A percentile compares a stretch with the other conserved stretches of the same genome.
These are phyloP conservation scores for Berberis vulgaris DNA, from an alignment of 164 flowering plant species.

Conservation along the genomic window DNA sequence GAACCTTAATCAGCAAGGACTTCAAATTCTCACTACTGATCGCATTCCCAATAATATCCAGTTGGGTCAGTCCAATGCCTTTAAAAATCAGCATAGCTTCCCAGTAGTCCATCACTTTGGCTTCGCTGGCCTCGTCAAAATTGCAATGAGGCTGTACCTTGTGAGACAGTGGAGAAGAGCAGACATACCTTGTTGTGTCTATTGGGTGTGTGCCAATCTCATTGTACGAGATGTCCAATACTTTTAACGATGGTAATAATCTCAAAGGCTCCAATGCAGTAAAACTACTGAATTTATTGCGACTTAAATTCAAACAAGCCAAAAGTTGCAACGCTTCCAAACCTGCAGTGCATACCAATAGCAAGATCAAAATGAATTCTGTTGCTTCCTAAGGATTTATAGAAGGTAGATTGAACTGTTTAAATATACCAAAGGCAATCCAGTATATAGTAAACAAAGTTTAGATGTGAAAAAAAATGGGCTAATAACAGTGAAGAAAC, in stretches of 20 bases:
- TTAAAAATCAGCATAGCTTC: conserved; percentile 50
- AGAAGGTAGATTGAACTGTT: too few species aligned
- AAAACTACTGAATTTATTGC: conserved; percentile 61
- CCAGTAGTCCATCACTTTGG: conserved; percentile 29
- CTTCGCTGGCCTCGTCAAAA: conserved; percentile 17
- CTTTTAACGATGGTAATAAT: conserved; percentile 42
- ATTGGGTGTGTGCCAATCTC: conserved; percentile 72
- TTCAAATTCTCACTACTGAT: conserved; percentile 39
- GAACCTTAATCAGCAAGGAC: conserved; percentile 32
- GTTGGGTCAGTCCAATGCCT: conserved; percentile 45
- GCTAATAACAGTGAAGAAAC: too few species aligned
- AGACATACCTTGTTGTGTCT: conserved; percentile 65
- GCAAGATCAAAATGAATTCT: neutral
- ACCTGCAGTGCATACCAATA: conserved; percentile 33
- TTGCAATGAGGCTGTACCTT: conserved; percentile 25
- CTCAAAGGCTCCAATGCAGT: conserved; percentile 64
- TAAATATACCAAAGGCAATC: too few species aligned
- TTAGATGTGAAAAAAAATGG: too few species aligned
- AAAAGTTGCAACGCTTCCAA: conserved; percentile 81
- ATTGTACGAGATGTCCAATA: conserved; percentile 63
- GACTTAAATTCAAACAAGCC: conserved; percentile 51
- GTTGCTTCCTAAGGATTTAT: too few species aligned
- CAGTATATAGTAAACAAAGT: too few species aligned
- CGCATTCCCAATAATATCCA: conserved; percentile 61
- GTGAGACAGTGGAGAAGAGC: conserved; percentile 64